Percentiles rank a stretch among this genome's conserved stretches.
phyloP scores from a whole-genome alignment of 2,329 filamentous ascomycete species.

The Curvularia lunata region DNA sequence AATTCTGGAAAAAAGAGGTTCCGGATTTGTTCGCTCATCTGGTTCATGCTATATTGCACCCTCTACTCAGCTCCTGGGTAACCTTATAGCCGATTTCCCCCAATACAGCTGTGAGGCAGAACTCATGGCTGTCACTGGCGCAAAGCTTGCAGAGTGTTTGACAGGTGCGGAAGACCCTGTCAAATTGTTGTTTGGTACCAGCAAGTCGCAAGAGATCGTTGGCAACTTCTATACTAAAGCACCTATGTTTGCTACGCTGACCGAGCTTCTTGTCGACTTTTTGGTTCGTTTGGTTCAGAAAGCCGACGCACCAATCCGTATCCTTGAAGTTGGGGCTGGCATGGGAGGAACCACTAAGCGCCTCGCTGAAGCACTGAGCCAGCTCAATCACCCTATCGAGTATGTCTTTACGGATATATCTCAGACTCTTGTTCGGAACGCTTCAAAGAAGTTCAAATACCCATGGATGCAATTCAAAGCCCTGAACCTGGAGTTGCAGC shows the following conservation, averaged over 20 bases:
- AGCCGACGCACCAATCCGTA: slow-evolving; percentile 22
- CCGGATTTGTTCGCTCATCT: slow-evolving; percentile 2
- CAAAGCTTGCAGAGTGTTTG: slow-evolving; percentile 22
- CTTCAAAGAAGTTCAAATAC: slow-evolving; percentile 37
- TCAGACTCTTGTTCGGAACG: slow-evolving; percentile 45
- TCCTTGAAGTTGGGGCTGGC: slow-evolving; percentile 51
- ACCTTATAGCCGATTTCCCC: slow-evolving; percentile 14
- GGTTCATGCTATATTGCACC: neutral
- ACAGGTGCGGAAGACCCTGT: slow-evolving; percentile 19
- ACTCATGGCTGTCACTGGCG: slow-evolving; percentile 18
- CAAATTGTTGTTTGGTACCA: slow-evolving; percentile 23
- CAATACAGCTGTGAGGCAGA: slow-evolving; percentile 19
- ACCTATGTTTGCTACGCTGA: slow-evolving; percentile 26
- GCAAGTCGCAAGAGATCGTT: slow-evolving; percentile 15
- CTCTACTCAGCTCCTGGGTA: neutral
- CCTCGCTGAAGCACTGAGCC: slow-evolving; percentile 12
- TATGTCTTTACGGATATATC: slow-evolving; percentile 54
- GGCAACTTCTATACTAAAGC: slow-evolving; percentile 24
- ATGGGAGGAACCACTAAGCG: slow-evolving; percentile 49
- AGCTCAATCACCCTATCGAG: slow-evolving; percentile 26
- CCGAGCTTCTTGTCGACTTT: slow-evolving; percentile 21
- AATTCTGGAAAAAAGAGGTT: slow-evolving; percentile 11
- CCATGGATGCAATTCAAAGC: slow-evolving; percentile 41
- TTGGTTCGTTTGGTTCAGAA: slow-evolving; percentile 11
- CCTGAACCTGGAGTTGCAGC: slow-evolving; percentile 36